A percentile compares a stretch with the other conserved stretches of the same genome.
These are phyloP conservation scores for Aspergillus clavatus DNA, from an alignment of 2,329 filamentous ascomycete genomes.

Conservation along the genomic window DNA sequence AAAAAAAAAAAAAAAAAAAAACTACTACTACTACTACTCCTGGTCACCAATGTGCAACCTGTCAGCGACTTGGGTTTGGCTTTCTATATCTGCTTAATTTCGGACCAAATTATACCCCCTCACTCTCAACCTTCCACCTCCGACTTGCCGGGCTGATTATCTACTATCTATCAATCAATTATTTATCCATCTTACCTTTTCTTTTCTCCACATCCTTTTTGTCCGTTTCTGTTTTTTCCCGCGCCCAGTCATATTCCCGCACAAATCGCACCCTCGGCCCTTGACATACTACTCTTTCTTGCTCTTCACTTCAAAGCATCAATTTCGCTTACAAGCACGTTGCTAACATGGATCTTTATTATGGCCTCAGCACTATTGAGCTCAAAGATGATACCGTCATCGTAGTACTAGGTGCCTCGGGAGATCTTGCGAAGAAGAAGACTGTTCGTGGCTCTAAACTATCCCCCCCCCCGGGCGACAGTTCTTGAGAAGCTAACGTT, in stretches of 20 bases:
- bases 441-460: slow-evolving; percentile 68
- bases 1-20: too few relatives aligned
- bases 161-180: too few relatives aligned
- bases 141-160: not conserved
- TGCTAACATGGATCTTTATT: slow-evolving; percentile 39
- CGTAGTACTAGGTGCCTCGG: slow-evolving; percentile 92
- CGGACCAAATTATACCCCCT: not conserved
- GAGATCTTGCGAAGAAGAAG: slow-evolving; percentile 99
- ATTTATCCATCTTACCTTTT: slow-evolving; percentile 2
- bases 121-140: not conserved
- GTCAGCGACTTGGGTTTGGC: not conserved
- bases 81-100: not conserved
- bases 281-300: slow-evolving; percentile 5
- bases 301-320: not conserved
- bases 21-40: slow-evolving; percentile 2
- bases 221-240: not conserved
- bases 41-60: not conserved
- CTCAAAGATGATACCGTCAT: slow-evolving; percentile 98
- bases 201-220: not conserved
- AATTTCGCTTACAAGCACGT: slow-evolving; percentile 1
- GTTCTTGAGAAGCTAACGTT: slow-evolving; percentile 17
- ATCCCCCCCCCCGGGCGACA: slow-evolving; percentile 3
- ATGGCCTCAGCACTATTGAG: slow-evolving; percentile 67
- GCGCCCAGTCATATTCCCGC: not conserved
- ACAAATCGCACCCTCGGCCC: not conserved